phyloP scores from a whole-genome alignment of 441 rosid genomes.

The Euphorbia neoarborescens region DNA sequence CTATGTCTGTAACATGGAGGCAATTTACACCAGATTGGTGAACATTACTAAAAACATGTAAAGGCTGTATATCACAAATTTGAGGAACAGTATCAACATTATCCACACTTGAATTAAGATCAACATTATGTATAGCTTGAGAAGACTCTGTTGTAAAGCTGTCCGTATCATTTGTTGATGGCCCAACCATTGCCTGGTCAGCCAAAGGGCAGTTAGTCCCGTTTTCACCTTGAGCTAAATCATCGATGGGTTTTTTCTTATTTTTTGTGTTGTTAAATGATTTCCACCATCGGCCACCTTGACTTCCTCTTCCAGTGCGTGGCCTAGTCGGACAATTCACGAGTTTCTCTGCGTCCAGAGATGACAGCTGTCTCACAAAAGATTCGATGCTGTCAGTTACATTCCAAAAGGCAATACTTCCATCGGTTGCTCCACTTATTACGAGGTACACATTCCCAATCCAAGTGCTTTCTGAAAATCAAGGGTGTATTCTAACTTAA shows the following conservation, averaged over 20 bases:
- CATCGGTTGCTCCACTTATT: constrained; percentile 91
- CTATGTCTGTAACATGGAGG: constrained; percentile 53
- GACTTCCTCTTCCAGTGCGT: constrained; percentile 93
- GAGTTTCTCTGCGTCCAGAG: constrained; percentile 45
- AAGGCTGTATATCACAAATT: constrained; percentile 52
- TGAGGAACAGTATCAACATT: constrained; percentile 30
- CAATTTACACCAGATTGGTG: constrained; percentile 94
- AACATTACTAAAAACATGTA: constrained; percentile 39
- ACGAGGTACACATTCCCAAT: constrained; percentile 48
- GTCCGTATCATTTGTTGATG: constrained; percentile 21
- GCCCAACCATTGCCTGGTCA: constrained; percentile 17
- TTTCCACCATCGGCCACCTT: constrained; percentile 89
- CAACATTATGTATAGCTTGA: constrained; percentile 21
- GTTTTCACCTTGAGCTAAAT: constrained; percentile 22
- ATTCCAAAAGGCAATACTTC: constrained; percentile 89
- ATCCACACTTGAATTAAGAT: constrained; percentile 24
- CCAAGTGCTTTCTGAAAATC: constrained; percentile 34
- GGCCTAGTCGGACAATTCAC: constrained; percentile 69
- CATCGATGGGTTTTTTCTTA: constrained; percentile 25
- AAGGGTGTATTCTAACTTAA: constrained; percentile 12
- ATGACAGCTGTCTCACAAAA: constrained; percentile 51
- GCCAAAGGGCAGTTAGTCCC: constrained; percentile 16
- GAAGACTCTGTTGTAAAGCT: constrained; percentile 18
- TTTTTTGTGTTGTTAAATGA: constrained; percentile 27
- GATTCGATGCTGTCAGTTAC: constrained; percentile 56